Conservation (phyloP, 441 rosid genomes). For the Melianthus villosus region DNA sequence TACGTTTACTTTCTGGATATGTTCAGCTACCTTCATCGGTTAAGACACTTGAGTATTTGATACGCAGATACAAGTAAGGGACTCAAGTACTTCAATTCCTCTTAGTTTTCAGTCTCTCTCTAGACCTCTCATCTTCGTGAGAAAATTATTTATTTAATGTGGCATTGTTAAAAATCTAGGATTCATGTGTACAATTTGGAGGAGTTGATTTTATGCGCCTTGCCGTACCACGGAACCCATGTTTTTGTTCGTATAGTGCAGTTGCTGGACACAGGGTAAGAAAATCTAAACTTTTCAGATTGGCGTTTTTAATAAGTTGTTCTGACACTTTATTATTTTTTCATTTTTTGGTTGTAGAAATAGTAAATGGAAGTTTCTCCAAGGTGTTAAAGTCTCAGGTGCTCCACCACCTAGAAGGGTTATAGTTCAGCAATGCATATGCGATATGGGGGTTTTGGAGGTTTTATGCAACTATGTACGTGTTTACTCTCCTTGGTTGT, state of each 20-base stretch:
- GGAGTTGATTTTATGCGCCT: conserved; percentile 62
- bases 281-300: background rate
- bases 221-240: conserved; percentile 89
- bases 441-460: conserved; percentile 78
- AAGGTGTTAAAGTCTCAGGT: conserved; percentile 69
- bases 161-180: conserved; percentile 28
- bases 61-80: conserved; percentile 76
- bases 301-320: background rate
- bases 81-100: no score
- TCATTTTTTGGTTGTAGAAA: conserved; percentile 30
- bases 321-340: conserved; percentile 2
- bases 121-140: background rate
- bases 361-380: conserved; percentile 83
- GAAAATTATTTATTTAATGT: background rate
- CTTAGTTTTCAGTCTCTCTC: conserved; percentile 1
- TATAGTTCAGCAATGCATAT: conserved; percentile 76
- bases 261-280: conserved; percentile 64
- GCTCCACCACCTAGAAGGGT: conserved; percentile 80
- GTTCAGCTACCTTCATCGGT: conserved; percentile 51
- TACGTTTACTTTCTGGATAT: conserved; percentile 56
- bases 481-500: background rate
- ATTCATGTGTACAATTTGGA: conserved; percentile 61
- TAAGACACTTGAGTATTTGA: conserved; percentile 80
- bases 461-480: conserved; percentile 75
- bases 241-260: conserved; percentile 75